Percentiles rank a stretch among this genome's conserved stretches.
Conservation (phyloP, 306 rosid species). For the Sicyos baderoa region DNA sequence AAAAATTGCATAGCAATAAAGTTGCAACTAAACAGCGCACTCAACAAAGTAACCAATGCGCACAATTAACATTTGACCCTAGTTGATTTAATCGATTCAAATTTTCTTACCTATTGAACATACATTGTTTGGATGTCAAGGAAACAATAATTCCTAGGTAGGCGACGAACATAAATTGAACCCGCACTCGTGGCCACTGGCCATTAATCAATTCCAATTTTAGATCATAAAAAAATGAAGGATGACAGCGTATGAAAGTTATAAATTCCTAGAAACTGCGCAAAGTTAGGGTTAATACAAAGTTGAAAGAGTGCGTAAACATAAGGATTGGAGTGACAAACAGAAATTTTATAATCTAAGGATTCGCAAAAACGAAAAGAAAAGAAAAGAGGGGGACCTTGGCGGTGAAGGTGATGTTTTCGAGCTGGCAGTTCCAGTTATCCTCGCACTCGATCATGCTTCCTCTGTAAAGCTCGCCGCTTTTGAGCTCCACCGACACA, state of each 20-base stretch:
- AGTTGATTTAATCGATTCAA: too few species aligned
- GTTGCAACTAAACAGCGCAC: too few species aligned
- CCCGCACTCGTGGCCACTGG: too few species aligned
- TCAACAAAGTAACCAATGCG: too few species aligned
- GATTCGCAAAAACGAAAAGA: not conserved
- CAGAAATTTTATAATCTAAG: not conserved
- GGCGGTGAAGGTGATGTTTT: slow-evolving; percentile 93
- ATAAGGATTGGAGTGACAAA: not conserved
- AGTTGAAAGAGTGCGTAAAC: not conserved
- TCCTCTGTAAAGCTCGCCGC: slow-evolving; percentile 96
- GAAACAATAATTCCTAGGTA: too few species aligned
- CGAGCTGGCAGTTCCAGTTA: slow-evolving; percentile 98
- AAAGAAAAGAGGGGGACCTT: slow-evolving; percentile 35
- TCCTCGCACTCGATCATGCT: slow-evolving; percentile 96
- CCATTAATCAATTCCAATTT: too few species aligned
- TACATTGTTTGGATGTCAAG: too few species aligned
- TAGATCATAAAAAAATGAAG: not conserved
- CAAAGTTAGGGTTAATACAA: not conserved
- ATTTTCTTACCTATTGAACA: too few species aligned
- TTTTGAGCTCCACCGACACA: slow-evolving; percentile 90
- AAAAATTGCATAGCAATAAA: too few species aligned
- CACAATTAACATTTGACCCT: too few species aligned
- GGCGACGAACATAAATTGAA: too few species aligned
- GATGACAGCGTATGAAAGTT: not conserved
- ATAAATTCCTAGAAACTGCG: not conserved